Evolutionary conservation across 2,329 filamentous ascomycete genomes (phyloP).

Genomic region (Exophiala alcalophila): DNA sequence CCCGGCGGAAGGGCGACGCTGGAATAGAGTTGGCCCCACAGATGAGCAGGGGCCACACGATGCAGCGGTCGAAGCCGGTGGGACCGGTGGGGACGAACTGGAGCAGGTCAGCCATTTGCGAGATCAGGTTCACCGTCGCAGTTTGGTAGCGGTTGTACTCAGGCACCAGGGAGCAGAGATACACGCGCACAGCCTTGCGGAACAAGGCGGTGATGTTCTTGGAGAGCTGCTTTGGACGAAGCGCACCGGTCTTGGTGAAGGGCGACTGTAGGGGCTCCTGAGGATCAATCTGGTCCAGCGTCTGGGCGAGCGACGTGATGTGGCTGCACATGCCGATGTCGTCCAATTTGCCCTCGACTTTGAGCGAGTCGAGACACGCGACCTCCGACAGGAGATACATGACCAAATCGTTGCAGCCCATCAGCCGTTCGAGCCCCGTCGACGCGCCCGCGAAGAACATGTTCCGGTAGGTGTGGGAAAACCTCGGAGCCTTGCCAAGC

Average conservation of each 20-base stretch:
- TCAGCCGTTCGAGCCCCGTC: constrained; percentile 82
- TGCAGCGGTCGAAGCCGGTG: constrained; percentile 80
- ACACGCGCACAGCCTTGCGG: constrained; percentile 88
- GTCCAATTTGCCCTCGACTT: constrained; percentile 72
- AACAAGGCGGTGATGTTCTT: constrained; percentile 88
- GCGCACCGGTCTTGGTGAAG: constrained; percentile 62
- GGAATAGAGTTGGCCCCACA: constrained; percentile 74
- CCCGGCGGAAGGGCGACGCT: constrained; percentile 69
- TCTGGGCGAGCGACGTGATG: constrained; percentile 78
- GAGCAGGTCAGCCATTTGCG: constrained; percentile 72
- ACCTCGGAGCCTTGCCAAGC: constrained; percentile 77
- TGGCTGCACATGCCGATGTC: constrained; percentile 84
- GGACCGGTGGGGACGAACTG: constrained; percentile 78
- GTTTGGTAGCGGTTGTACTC: constrained; percentile 74
- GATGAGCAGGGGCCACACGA: constrained; percentile 91
- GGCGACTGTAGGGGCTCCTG: constrained; percentile 59
- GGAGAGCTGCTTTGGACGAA: constrained; percentile 78
- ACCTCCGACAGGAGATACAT: constrained; percentile 99
- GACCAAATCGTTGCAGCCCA: constrained; percentile 95
- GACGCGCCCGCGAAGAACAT: constrained; percentile 69
- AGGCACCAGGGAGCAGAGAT: constrained; percentile 92
- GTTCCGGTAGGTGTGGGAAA: constrained; percentile 92
- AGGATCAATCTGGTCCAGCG: constrained; percentile 31
- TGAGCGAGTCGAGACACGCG: constrained; percentile 87
- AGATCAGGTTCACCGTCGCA: constrained; percentile 72